Conservation (phyloP, 805 yeast species). For the Candida insectalens region DNA sequence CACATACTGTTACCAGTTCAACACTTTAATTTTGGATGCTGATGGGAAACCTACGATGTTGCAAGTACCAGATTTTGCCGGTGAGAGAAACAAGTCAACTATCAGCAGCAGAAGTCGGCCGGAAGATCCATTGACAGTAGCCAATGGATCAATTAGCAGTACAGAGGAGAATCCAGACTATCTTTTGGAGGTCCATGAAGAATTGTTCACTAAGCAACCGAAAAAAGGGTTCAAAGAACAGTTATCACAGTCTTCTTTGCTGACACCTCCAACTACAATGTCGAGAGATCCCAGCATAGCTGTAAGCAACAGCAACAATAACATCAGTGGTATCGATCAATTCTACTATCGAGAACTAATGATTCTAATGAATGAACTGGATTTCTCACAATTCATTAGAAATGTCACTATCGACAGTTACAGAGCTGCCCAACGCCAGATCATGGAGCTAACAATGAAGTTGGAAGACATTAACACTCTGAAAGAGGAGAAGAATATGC, state of each 20-base stretch:
- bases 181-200: conserved; percentile 1
- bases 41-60: too few relatives aligned
- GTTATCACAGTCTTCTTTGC: too few relatives aligned
- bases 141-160: not conserved
- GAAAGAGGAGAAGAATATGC: conserved; percentile 4
- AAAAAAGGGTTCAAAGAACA: too few relatives aligned
- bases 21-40: conserved; percentile 5
- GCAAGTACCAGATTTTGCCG: not conserved
- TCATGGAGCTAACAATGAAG: conserved; percentile 12
- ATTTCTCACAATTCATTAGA: conserved; percentile 45
- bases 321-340: too few relatives aligned
- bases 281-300: too few relatives aligned
- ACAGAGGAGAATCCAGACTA: not conserved
- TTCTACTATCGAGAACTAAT: conserved; percentile 51
- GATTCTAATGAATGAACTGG: conserved; percentile 48
- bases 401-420: conserved; percentile 22
- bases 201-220: too few relatives aligned
- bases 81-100: not conserved
- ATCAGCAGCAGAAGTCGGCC: not conserved
- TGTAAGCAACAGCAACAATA: too few relatives aligned
- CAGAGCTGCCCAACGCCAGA: conserved; percentile 23
- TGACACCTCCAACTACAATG: too few relatives aligned
- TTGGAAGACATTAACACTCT: not conserved
- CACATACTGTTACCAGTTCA: conserved; percentile 19
- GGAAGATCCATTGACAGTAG: not conserved